A percentile compares a stretch with the other conserved stretches of the same genome.
phyloP scores from a whole-genome alignment of 148 eudicot species.

The Selenicereus undatus region DNA sequence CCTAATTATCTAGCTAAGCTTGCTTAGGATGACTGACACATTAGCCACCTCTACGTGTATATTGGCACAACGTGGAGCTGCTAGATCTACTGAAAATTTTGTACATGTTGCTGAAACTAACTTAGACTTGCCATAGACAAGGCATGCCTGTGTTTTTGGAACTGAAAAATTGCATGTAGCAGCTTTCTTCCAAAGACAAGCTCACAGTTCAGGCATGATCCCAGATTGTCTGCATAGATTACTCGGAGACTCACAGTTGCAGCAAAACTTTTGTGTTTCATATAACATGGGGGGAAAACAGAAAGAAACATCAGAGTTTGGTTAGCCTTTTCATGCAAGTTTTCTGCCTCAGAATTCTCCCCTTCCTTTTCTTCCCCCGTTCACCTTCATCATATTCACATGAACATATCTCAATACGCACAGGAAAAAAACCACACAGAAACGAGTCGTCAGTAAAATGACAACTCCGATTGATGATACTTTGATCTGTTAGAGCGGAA shows the following conservation, averaged over 20 bases:
- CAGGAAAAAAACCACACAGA: constrained; percentile 14
- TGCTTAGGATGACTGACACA: too few species aligned
- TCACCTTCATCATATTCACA: constrained; percentile 27
- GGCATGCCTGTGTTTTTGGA: too few species aligned
- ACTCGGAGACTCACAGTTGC: not conserved
- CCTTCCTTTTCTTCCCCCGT: constrained; percentile 5
- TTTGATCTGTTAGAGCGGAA: constrained; percentile 23
- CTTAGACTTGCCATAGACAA: too few species aligned
- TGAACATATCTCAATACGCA: constrained; percentile 14
- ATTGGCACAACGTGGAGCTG: too few species aligned
- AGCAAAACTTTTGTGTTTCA: not conserved
- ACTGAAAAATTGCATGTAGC: not conserved
- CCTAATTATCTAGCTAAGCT: too few species aligned
- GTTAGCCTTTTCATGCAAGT: not conserved
- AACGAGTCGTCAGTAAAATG: constrained; percentile 18
- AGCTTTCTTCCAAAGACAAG: not conserved
- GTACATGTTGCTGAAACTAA: too few species aligned
- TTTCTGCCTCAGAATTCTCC: not conserved
- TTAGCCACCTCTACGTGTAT: too few species aligned
- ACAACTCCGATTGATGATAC: constrained; percentile 23
- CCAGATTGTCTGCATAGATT: not conserved
- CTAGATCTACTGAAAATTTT: too few species aligned
- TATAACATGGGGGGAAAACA: not conserved
- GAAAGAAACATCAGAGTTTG: not conserved
- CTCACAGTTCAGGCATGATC: not conserved